A percentile compares a stretch with the other conserved stretches of the same genome.
Evolutionary conservation across 768 basidiomycete genomes (phyloP).

Genomic region (Mycena filopes): DNA sequence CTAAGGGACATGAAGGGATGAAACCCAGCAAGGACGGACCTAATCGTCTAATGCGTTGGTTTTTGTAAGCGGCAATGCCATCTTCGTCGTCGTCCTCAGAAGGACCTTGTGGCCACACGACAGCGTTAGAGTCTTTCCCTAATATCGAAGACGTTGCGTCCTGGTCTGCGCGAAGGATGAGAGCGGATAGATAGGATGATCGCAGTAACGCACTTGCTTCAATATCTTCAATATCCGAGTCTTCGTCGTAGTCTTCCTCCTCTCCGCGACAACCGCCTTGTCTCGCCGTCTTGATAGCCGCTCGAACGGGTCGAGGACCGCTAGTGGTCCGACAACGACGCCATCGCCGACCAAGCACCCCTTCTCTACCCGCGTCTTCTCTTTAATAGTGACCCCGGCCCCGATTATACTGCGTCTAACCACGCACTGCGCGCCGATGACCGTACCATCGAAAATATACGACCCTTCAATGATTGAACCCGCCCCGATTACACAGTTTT

Average conservation of each 20-base stretch:
- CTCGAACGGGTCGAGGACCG: conserved; percentile 73
- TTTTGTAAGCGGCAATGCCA: conserved; percentile 67
- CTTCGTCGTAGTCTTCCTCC: conserved; percentile 41
- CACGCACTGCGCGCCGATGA: conserved; percentile 76
- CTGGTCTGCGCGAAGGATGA: conserved; percentile 54
- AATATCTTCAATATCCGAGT: conserved; percentile 75
- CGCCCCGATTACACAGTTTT: conserved; percentile 77
- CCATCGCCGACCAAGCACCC: conserved; percentile 88
- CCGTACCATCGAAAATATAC: conserved; percentile 85
- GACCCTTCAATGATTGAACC: conserved; percentile 76
- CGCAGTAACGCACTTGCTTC: conserved; percentile 64
- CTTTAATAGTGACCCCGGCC: conserved; percentile 74
- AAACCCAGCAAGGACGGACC: conserved; percentile 52
- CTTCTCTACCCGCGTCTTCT: conserved; percentile 69
- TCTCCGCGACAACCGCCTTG: conserved; percentile 45
- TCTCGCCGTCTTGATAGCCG: conserved; percentile 70
- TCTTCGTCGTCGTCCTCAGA: conserved; percentile 74
- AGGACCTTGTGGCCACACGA: conserved; percentile 80
- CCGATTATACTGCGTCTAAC: conserved; percentile 87
- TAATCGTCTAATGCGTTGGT: conserved; percentile 80
- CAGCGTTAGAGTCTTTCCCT: conserved; percentile 79
- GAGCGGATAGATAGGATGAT: not conserved
- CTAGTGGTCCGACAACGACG: conserved; percentile 82
- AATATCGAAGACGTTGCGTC: conserved; percentile 56
- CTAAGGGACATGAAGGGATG: conserved; percentile 11